Base-by-base conservation (phyloP, 345 rosid genomes). In the Xanthoceras sorbifolium region DNA sequence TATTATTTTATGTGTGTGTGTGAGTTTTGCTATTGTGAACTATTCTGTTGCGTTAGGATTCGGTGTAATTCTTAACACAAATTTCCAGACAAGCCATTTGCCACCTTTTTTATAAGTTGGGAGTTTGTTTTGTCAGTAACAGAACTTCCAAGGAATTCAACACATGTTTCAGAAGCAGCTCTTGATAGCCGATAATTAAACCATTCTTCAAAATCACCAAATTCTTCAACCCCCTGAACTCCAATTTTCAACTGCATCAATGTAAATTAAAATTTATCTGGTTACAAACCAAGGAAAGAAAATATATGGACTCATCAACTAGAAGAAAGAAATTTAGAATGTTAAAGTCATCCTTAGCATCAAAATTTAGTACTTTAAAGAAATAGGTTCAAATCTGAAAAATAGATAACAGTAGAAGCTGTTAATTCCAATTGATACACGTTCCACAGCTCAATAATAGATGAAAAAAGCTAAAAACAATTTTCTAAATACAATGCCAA, bases 21-120 rank as follows among this genome's bases (percentile, higher is more conserved):
- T n/a, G n/a, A n/a, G n/a, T n/a, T n/a, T n/a, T n/a, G n/a, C n/a
- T n/a, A n/a, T n/a, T n/a, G n/a, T n/a, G n/a, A n/a, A n/a, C n/a
- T n/a, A n/a, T n/a, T n/a, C n/a, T n/a, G n/a, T n/a, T n/a, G n/a
- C n/a, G n/a, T n/a, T n/a, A n/a, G n/a, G n/a, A n/a, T n/a, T n/a
- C n/a, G n/a, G n/a, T n/a, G n/a, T n/a, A n/a, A n/a, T n/a, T n/a
- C n/a, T n/a, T n/a, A n/a, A n/a, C n/a, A n/a, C 99, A 80, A 92
- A 96, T 86, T 88, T 96, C 99, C 99, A 96, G 55, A 96, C 98
- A 36, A 96, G 99, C 98, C 99, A 96, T 80, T 92, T 96, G 34
- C 89, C 99, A 71, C 97, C 98, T 83, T 88, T 90, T n/a, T n/a
- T 0, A 87, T 86, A 77, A 85, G 93, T 63, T 79, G 85, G 4